Base-by-base conservation (phyloP, 495 filamentous ascomycete species). In the Aspergillus sparsus region DNA sequence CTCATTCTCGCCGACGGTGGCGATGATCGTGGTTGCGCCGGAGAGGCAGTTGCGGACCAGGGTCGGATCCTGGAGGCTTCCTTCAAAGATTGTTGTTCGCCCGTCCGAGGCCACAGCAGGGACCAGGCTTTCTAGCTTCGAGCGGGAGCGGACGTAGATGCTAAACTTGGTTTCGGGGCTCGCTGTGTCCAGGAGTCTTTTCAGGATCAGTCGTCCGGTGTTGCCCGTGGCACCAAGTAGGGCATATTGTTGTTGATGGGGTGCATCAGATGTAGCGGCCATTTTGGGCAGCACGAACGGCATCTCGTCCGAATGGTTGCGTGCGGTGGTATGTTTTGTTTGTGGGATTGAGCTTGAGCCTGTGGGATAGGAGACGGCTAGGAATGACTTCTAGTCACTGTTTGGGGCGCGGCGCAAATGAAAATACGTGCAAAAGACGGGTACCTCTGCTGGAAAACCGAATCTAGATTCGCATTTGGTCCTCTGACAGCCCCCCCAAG, bases 1-100 rank as follows among this genome's bases (percentile, higher is more conserved):
- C 15, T 53, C 33, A 18, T 53, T 53, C 33, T 53, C 33, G 10
- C 50, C 50, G 6, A 53, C 21, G 31, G 33, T 15, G n/a, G 12
- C 6, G 27, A 53, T 15, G 32, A 54, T 54, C 9, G 51, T 54
- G 10, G 12, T 18, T 11, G n/a, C 18, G 6, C 51, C 51, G 34
- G 35, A 54, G 15, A 39, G 31, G n/a, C 51, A 54, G 16, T 41
- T 15, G 3, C 1, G 2, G 5, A 33, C 8, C 15, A 54, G 35
- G 13, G 37, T 13, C 18, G 12, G 12, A 15, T 47, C 44, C 1
- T 11, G 7, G 44, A 47, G 9, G 16, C 15, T 47, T n/a, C 44
- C 44, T 7, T 7, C 5, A 15, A 3, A 47, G 15, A 47, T 11
- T 10, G 16, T 3, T 7, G 18, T 15, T 18, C 44, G 44, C 11